These are phyloP conservation scores for Moricandia moricandioides DNA, from an alignment of 345 rosid genomes.

Conservation along the genomic window DNA sequence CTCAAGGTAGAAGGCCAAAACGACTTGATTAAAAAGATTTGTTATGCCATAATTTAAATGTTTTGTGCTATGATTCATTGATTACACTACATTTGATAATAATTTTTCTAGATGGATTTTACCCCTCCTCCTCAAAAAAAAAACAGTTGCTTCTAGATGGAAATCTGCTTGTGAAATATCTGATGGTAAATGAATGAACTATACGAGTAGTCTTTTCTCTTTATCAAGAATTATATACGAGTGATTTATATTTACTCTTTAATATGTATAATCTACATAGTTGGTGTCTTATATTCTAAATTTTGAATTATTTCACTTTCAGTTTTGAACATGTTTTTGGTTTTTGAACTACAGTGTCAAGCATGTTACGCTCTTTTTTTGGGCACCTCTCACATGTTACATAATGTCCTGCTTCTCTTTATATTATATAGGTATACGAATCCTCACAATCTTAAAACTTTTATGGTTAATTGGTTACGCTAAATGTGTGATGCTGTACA, in stretches of 20 bases:
- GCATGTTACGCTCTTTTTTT: neutral
- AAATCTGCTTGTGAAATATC: neutral
- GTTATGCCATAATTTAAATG: neutral
- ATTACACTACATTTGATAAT: neutral
- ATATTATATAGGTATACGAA: neutral
- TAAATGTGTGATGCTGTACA: constrained; percentile 3
- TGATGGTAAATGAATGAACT: neutral
- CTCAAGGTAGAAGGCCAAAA: no score
- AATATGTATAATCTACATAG: neutral
- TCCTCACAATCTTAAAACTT: neutral
- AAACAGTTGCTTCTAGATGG: no score
- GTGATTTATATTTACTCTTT: neutral
- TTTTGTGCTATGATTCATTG: neutral
- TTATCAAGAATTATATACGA: neutral
- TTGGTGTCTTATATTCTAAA: neutral
- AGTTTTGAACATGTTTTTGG: no score
- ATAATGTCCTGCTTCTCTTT: neutral
- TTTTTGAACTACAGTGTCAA: no score
- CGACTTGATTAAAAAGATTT: no score
- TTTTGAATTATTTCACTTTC: neutral
- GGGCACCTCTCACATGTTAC: neutral
- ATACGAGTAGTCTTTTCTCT: neutral
- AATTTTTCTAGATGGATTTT: neutral
- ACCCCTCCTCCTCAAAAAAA: no score
- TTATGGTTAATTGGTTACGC: neutral